phyloP scores from a whole-genome alignment of 805 yeast species.

The Candida hispaniensis region DNA sequence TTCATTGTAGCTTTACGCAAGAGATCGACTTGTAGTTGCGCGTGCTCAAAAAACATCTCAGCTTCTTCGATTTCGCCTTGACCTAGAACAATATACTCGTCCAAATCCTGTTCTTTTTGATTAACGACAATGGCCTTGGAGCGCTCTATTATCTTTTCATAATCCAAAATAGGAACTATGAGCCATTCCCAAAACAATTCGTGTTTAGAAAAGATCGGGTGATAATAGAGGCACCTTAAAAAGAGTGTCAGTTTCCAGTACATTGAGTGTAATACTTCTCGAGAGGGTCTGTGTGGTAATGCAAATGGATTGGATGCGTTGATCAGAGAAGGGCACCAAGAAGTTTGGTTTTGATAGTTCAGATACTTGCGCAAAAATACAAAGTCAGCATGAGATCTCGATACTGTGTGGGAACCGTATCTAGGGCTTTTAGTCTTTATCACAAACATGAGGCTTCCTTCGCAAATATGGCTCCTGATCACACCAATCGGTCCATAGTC shows the following conservation, averaged over 20 bases:
- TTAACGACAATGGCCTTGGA: conserved; percentile 24
- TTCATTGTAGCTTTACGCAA: conserved; percentile 15
- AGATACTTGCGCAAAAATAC: conserved; percentile 28
- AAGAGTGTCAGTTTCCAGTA: conserved; percentile 41
- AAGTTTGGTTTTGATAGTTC: conserved; percentile 28
- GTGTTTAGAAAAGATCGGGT: conserved; percentile 30
- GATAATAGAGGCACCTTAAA: conserved; percentile 35
- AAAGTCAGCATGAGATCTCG: conserved; percentile 28
- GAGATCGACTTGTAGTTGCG: conserved; percentile 19
- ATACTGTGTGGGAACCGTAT: conserved; percentile 20
- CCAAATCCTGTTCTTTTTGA: conserved; percentile 20
- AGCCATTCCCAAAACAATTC: conserved; percentile 37
- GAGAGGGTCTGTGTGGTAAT: conserved; percentile 25
- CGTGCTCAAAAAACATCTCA: conserved; percentile 23
- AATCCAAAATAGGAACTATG: conserved; percentile 22
- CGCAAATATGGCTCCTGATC: conserved; percentile 17
- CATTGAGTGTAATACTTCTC: conserved; percentile 29
- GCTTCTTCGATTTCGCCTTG: conserved; percentile 19
- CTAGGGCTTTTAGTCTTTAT: conserved; percentile 18
- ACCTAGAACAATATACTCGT: conserved; percentile 19
- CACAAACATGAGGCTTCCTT: conserved; percentile 22
- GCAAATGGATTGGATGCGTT: conserved; percentile 25
- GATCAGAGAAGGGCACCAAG: conserved; percentile 31
- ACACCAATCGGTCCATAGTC: conserved; percentile 3
- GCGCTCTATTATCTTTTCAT: conserved; percentile 22